These are phyloP conservation scores for Zelopaecilomyces penicillatus DNA, from an alignment of 2,329 filamentous ascomycete species.

Conservation along the genomic window DNA sequence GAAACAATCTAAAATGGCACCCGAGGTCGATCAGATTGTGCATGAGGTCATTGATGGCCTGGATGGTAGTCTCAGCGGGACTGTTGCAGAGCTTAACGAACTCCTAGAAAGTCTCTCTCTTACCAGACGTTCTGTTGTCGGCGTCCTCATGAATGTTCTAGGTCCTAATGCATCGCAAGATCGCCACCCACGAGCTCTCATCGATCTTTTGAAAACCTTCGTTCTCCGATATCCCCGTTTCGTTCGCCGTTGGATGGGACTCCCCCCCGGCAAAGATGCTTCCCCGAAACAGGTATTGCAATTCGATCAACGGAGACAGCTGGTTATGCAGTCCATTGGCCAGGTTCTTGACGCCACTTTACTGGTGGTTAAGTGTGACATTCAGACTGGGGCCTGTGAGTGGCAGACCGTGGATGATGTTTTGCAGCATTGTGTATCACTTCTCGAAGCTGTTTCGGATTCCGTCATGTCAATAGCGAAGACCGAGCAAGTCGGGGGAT, in stretches of 20 bases:
- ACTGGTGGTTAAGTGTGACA: slow-evolving; percentile 44
- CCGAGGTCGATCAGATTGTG: slow-evolving; percentile 34
- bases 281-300: slow-evolving; percentile 50
- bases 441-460: slow-evolving; percentile 46
- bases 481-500: slow-evolving; percentile 30
- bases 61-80: slow-evolving; percentile 52
- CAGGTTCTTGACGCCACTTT: slow-evolving; percentile 53
- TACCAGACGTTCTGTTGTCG: slow-evolving; percentile 46
- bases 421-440: slow-evolving; percentile 45
- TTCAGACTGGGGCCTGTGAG: slow-evolving; percentile 37
- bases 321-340: slow-evolving; percentile 43
- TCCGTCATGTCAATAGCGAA: slow-evolving; percentile 20
- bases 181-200: slow-evolving; percentile 15
- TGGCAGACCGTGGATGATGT: slow-evolving; percentile 51
- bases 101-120: slow-evolving; percentile 48
- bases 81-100: slow-evolving; percentile 51
- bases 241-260: slow-evolving; percentile 53
- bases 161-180: slow-evolving; percentile 11
- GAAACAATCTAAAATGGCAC: slow-evolving; percentile 31
- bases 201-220: slow-evolving; percentile 43
- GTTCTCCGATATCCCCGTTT: slow-evolving; percentile 53
- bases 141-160: slow-evolving; percentile 30
- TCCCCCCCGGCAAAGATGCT: slow-evolving; percentile 41
- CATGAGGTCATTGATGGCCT: slow-evolving; percentile 43
- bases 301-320: slow-evolving; percentile 51